Base-by-base conservation (phyloP, 176 grass and related monocot genomes). In the Poa annua region DNA sequence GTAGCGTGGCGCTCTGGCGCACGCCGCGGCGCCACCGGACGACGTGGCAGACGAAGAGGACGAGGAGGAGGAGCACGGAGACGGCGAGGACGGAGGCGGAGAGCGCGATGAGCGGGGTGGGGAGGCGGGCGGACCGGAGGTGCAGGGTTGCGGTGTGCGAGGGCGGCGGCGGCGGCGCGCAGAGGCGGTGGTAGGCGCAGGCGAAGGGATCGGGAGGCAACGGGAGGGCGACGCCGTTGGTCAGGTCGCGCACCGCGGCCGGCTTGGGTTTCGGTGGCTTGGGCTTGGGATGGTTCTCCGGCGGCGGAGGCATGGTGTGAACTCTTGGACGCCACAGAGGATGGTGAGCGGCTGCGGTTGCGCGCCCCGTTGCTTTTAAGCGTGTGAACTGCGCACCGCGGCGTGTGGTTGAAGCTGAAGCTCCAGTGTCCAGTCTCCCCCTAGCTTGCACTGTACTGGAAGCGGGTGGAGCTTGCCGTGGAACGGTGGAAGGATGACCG, bases 91-190 rank as follows among this genome's bases (percentile, higher is more conserved):
- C 53, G 19, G 91, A 66, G 11, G 86, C 84, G 26, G 88, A 88
- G 1, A 93, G 42, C 39, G 83, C 85, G 54, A 96, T 68, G 53
- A 86, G 83, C 36, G 87, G 83, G 0, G 77, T 85, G 0, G 89
- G 91, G 0, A 83, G 86, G 9, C 61, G 86, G 42, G 74, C 36
- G 24, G 84, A 67, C 2, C 50, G 61, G 72, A 88, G 73, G 36
- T 88, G 93, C 20, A 93, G 47, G 48, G 77, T 33, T 29, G 93
- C 78, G 33, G 62, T 55, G 36, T 63, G 4, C n/a, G 66, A 48
- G 5, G 55, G 48, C 21, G 3, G 72, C 21, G 76, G 72, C 29
- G 76, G 54, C 56, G 39, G 48, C 0, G 11, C 11, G 32, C 76
- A 80, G 6, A 33, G 65, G 2, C 2, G n/a, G 2, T 66, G 25